Base-by-base conservation (phyloP, 1,284 basidiomycete species). In the Papiliotrema flavescens region DNA sequence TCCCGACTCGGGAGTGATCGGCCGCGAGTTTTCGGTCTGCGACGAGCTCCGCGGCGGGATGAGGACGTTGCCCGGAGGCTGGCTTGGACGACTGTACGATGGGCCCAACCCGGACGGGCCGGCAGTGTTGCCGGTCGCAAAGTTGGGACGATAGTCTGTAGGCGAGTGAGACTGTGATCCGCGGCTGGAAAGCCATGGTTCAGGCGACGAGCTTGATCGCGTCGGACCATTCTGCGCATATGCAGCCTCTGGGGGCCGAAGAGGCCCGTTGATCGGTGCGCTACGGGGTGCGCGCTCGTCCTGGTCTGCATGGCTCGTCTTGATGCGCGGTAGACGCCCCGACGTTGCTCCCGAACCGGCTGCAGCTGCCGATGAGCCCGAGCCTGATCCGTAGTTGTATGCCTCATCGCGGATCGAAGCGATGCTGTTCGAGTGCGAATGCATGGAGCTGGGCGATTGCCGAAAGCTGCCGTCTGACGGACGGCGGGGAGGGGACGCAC, bases 121-220 rank as follows among this genome's bases (percentile, higher is more conserved):
- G 20, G 42, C 19, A 17, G 45, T 19, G 32, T n/a, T 17, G 5
- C 32, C 19, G 34, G 8, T 45, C 8, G 54, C 44, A 48, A 57
- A 45, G 53, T 60, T 57, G 23, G 48, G 54, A 28, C 62, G 55
- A 46, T 56, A 54, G 13, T 67, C 69, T 7, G 59, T 55, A 1
- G 71, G 69, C 7, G 71, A 70, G 44, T 55, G 60, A 2, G 52
- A 53, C 8, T 62, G 54, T 14, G 70, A 65, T 13, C 55, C 48
- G 35, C 48, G 22, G 36, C 46, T 51, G 5, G 60, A 61, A 45
- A 47, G 42, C 53, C 64, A 60, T 17, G 71, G 69, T 24, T 71
- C 69, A 3, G 71, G 71, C 1, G 67, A 65, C 1, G 72, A 71
- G 4, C 65, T 62, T 2, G 70, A 71, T 28, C 72, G 62, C 3